A percentile compares a stretch with the other conserved stretches of the same genome.
phyloP scores from a whole-genome alignment of 129 eudicot genomes.

The Escallonia rubra region DNA sequence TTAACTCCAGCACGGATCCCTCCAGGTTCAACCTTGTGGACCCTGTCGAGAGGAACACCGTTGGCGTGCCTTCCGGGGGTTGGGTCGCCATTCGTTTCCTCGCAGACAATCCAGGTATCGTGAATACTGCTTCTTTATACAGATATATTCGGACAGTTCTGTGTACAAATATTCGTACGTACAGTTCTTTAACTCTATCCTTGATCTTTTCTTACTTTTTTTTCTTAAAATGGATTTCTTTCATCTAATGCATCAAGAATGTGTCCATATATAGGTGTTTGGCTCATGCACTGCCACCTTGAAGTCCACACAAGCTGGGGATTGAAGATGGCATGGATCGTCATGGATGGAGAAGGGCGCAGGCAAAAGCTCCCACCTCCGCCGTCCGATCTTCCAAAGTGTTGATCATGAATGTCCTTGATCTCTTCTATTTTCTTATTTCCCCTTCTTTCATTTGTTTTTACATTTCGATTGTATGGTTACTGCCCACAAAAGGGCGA shows the following conservation, averaged over 20 bases:
- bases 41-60: conserved; percentile 33
- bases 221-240: too few species aligned
- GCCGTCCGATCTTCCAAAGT: conserved; percentile 62
- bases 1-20: conserved; percentile 20
- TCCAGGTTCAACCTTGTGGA: conserved; percentile 24
- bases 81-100: conserved; percentile 38
- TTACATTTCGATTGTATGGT: too few species aligned
- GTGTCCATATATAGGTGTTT: conserved; percentile 42
- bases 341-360: conserved; percentile 43
- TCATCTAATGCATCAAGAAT: background rate
- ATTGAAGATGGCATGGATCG: conserved; percentile 65
- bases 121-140: too few species aligned
- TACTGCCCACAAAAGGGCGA: too few species aligned
- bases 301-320: conserved; percentile 74
- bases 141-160: background rate
- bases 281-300: conserved; percentile 75
- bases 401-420: conserved; percentile 24
- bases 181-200: background rate
- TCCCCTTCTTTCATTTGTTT: too few species aligned
- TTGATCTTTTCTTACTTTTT: background rate
- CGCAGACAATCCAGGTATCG: conserved; percentile 33
- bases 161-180: too few species aligned
- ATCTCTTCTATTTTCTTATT: too few species aligned
- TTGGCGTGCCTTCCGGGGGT: conserved; percentile 30
- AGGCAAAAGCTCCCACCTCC: conserved; percentile 68